These are phyloP conservation scores for Phytophthora cryptogea DNA, from an alignment of 352 stramenopile species.

Conservation along the genomic window DNA sequence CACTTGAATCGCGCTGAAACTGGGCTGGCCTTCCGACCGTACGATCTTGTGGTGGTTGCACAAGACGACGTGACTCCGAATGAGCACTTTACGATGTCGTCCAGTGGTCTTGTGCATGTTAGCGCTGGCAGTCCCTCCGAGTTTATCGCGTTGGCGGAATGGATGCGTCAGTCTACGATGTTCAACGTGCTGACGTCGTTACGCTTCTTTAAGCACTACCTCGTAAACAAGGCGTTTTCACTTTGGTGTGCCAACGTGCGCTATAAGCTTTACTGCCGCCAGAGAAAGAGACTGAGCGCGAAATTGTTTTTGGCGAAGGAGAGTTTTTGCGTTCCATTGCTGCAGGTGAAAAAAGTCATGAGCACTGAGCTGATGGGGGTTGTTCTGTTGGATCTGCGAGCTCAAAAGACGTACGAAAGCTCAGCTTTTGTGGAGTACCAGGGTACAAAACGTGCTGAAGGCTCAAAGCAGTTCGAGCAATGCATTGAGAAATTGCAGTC, in stretches of 20 bases:
- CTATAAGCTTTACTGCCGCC: slow-evolving; percentile 90
- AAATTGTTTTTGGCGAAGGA: slow-evolving; percentile 91
- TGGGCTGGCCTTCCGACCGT: slow-evolving; percentile 85
- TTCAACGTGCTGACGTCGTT: slow-evolving; percentile 96
- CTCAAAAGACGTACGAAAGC: slow-evolving; percentile 91
- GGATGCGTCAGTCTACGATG: slow-evolving; percentile 94
- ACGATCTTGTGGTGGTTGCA: slow-evolving; percentile 90
- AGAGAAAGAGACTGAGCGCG: slow-evolving; percentile 84
- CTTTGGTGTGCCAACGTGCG: slow-evolving; percentile 90
- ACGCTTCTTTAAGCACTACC: slow-evolving; percentile 94
- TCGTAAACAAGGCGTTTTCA: slow-evolving; percentile 92
- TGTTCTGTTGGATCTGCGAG: slow-evolving; percentile 77
- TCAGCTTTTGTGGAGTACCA: slow-evolving; percentile 92
- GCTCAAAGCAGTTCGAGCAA: slow-evolving; percentile 89
- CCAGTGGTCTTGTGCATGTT: slow-evolving; percentile 81
- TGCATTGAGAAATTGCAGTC: slow-evolving; percentile 92
- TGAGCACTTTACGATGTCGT: slow-evolving; percentile 94
- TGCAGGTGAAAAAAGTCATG: slow-evolving; percentile 91
- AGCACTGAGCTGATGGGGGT: slow-evolving; percentile 84
- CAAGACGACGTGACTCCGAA: slow-evolving; percentile 69
- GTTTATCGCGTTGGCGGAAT: slow-evolving; percentile 93
- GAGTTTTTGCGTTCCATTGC: slow-evolving; percentile 86
- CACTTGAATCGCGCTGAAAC: slow-evolving; percentile 87
- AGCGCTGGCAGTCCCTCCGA: slow-evolving; percentile 81
- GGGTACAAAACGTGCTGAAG: slow-evolving; percentile 80